Conservation (phyloP, 2,329 filamentous ascomycete species). For the Trichophyton simii region DNA sequence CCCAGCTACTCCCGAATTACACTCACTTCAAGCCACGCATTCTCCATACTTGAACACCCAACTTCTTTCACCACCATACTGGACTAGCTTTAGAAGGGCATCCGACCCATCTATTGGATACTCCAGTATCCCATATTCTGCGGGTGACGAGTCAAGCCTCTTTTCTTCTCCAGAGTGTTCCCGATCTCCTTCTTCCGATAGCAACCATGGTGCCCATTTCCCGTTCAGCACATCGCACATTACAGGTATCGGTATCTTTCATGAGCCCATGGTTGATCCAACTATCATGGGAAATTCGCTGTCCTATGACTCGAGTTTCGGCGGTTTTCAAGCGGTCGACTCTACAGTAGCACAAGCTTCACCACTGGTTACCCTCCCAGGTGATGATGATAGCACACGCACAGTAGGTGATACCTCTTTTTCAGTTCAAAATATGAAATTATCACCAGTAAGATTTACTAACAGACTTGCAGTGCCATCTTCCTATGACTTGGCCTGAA, state of each 20-base stretch:
- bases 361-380: conserved; percentile 24
- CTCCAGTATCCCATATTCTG: conserved; percentile 25
- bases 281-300: background rate
- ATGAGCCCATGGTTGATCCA: conserved; percentile 21
- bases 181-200: conserved; percentile 31
- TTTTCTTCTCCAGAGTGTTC: conserved; percentile 35
- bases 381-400: conserved; percentile 26
- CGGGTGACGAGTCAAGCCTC: conserved; percentile 29
- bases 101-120: conserved; percentile 21
- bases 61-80: conserved; percentile 19
- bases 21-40: background rate
- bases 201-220: conserved; percentile 21
- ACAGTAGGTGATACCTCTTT: conserved; percentile 27
- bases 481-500: conserved; percentile 29
- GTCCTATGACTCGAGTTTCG: conserved; percentile 10
- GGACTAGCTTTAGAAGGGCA: conserved; percentile 26
- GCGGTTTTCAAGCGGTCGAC: conserved; percentile 25
- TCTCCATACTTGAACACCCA: background rate
- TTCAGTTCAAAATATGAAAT: conserved; percentile 16
- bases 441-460: conserved; percentile 19
- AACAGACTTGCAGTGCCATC: conserved; percentile 21
- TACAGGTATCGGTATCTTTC: conserved; percentile 25
- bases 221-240: conserved; percentile 20
- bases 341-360: conserved; percentile 17
- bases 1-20: conserved; percentile 5